Evolutionary conservation across 2,329 filamentous ascomycete species (phyloP).

Genomic region (Hymenoscyphus linearis): DNA sequence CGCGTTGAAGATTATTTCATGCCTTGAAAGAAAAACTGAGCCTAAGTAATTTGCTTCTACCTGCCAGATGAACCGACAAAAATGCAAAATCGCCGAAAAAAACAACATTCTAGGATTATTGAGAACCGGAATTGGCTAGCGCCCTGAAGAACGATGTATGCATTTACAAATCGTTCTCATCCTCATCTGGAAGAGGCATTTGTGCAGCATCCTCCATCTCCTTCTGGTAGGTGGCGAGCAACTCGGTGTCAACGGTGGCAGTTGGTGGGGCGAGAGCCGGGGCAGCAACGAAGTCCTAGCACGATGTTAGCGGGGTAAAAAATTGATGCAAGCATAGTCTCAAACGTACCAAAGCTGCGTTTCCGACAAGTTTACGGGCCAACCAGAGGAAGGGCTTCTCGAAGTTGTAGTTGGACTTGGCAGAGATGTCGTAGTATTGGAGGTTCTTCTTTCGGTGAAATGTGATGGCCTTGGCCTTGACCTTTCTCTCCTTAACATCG

Average conservation of each 20-base stretch:
- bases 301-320: slow-evolving; percentile 14
- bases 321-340: slow-evolving; percentile 20
- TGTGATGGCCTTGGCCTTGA: slow-evolving; percentile 99
- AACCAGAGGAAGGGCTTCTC: slow-evolving; percentile 99
- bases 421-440: slow-evolving; percentile 99
- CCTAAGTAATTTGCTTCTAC: slow-evolving; percentile 27
- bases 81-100: slow-evolving; percentile 31
- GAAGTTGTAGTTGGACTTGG: slow-evolving; percentile 99
- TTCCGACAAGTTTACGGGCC: slow-evolving; percentile 95
- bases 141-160: slow-evolving; percentile 15
- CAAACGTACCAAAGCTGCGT: slow-evolving; percentile 68
- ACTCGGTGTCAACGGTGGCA: slow-evolving; percentile 77
- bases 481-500: slow-evolving; percentile 99
- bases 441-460: slow-evolving; percentile 99
- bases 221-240: slow-evolving; percentile 75
- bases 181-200: slow-evolving; percentile 90
- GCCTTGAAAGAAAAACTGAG: slow-evolving; percentile 25
- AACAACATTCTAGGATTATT: slow-evolving; percentile 33
- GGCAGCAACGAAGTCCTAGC: slow-evolving; percentile 90
- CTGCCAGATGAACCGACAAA: slow-evolving; percentile 26
- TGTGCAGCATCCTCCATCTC: slow-evolving; percentile 80
- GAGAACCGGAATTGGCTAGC: slow-evolving; percentile 20
- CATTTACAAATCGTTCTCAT: slow-evolving; percentile 59
- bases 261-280: slow-evolving; percentile 92
- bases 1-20: slow-evolving; percentile 23